These are phyloP conservation scores for Aurinia saxatilis DNA, from an alignment of 345 rosid genomes.

Conservation along the genomic window DNA sequence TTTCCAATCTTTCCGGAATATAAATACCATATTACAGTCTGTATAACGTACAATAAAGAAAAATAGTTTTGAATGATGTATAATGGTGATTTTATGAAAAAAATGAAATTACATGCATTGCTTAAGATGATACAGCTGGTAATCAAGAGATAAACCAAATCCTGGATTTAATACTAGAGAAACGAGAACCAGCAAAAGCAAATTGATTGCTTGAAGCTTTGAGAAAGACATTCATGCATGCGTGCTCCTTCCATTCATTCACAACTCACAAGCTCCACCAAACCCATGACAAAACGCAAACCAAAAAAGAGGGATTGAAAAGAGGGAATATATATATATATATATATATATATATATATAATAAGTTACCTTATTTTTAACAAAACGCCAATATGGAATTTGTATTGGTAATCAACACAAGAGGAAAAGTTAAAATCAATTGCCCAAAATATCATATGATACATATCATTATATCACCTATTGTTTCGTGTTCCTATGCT, in stretches of 20 bases:
- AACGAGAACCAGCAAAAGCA: constrained; percentile 19
- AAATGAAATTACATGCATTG: background rate
- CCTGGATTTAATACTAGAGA: background rate
- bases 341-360: too few species aligned
- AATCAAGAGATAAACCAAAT: constrained; percentile 8
- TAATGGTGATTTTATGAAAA: background rate
- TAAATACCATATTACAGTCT: background rate
- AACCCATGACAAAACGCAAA: constrained; percentile 26
- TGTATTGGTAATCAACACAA: background rate
- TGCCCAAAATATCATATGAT: constrained; percentile 21
- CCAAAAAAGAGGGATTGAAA: background rate
- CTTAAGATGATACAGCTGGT: background rate
- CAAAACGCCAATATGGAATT: constrained; percentile 2
- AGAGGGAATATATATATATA: background rate
- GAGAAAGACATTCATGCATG: constrained; percentile 24
- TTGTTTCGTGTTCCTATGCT: constrained; percentile 32
- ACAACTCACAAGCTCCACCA: constrained; percentile 30
- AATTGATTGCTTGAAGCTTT: constrained; percentile 27
- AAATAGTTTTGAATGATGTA: background rate
- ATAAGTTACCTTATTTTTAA: background rate
- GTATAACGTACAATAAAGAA: background rate
- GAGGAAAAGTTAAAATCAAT: constrained; percentile 8
- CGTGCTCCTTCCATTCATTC: constrained; percentile 24
- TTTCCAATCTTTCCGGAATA: background rate
- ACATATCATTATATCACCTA: constrained; percentile 12